These are phyloP conservation scores for Penicillium parvum DNA, from an alignment of 495 filamentous ascomycete genomes.

Conservation along the genomic window DNA sequence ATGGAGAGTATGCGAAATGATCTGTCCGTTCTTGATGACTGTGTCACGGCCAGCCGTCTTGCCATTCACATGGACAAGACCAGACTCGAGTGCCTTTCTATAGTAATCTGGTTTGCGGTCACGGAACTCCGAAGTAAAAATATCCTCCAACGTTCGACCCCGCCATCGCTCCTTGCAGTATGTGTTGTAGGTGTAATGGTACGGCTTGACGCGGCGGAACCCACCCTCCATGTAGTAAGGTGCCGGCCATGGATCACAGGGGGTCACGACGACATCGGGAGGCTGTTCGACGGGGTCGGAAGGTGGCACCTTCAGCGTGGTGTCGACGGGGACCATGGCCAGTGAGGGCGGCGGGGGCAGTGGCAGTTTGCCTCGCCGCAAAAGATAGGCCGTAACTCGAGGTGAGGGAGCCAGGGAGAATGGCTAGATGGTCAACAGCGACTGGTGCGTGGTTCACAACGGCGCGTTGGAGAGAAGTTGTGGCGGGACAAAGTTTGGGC, in stretches of 20 bases:
- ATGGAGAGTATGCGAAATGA: constrained; percentile 90
- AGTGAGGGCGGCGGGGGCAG: constrained; percentile 44
- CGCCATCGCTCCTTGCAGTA: constrained; percentile 89
- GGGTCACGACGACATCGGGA: constrained; percentile 55
- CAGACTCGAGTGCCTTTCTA: constrained; percentile 72
- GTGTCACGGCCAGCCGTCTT: constrained; percentile 54
- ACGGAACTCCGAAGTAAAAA: constrained; percentile 76
- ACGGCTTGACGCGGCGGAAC: constrained; percentile 77
- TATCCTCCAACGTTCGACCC: constrained; percentile 66
- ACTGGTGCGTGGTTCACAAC: neutral
- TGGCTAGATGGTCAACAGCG: neutral
- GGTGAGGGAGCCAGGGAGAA: constrained; percentile 56
- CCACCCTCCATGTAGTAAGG: constrained; percentile 77
- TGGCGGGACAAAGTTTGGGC: constrained; percentile 12
- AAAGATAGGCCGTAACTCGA: constrained; percentile 54
- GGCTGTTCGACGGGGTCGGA: constrained; percentile 35
- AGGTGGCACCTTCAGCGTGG: constrained; percentile 26
- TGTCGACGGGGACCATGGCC: constrained; percentile 50
- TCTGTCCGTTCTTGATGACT: constrained; percentile 70
- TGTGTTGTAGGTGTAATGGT: constrained; percentile 92
- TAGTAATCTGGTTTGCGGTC: constrained; percentile 84
- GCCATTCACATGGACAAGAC: constrained; percentile 69
- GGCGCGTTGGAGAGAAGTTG: neutral
- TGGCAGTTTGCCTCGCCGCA: constrained; percentile 48
- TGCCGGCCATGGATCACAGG: constrained; percentile 60